These are phyloP conservation scores for Scheffersomyces lignicola DNA, from an alignment of 1,139 yeast genomes.

Conservation along the genomic window DNA sequence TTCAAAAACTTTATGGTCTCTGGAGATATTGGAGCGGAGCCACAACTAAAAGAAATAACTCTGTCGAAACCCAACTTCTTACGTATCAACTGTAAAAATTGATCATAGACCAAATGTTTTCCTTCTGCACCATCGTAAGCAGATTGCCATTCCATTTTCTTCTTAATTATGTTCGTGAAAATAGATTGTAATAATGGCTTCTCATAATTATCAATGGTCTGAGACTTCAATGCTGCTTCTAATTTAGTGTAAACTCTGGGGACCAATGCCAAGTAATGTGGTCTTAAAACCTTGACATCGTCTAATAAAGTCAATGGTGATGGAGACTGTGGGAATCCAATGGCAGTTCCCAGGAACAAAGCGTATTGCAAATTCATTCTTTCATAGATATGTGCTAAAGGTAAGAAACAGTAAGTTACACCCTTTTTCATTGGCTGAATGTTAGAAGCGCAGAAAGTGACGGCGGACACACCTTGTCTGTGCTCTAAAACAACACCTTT, in stretches of 20 bases:
- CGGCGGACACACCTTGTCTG: conserved; percentile 50
- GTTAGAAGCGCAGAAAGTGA: conserved; percentile 26
- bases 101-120: conserved; percentile 32
- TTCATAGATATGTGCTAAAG: conserved; percentile 66
- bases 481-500: conserved; percentile 73
- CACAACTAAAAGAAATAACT: conserved; percentile 28
- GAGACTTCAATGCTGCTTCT: conserved; percentile 48
- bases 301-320: conserved; percentile 39
- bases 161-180: conserved; percentile 29
- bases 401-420: conserved; percentile 20
- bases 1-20: conserved; percentile 43
- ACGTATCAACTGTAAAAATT: conserved; percentile 23
- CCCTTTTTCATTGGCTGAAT: conserved; percentile 11
- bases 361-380: conserved; percentile 28
- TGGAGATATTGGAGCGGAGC: conserved; percentile 46
- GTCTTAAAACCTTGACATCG: conserved; percentile 36
- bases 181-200: conserved; percentile 26
- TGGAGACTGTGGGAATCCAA: conserved; percentile 43
- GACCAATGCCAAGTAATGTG: conserved; percentile 36
- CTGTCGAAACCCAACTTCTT: conserved; percentile 39
- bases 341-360: conserved; percentile 26
- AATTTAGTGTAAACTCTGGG: conserved; percentile 41
- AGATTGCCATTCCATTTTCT: conserved; percentile 33
- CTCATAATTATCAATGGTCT: conserved; percentile 45
- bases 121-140: conserved; percentile 24